Percentiles rank a stretch among this genome's conserved stretches.
Evolutionary conservation across 2,329 filamentous ascomycete genomes (phyloP).

Genomic region (Neonectria neomacrospora): DNA sequence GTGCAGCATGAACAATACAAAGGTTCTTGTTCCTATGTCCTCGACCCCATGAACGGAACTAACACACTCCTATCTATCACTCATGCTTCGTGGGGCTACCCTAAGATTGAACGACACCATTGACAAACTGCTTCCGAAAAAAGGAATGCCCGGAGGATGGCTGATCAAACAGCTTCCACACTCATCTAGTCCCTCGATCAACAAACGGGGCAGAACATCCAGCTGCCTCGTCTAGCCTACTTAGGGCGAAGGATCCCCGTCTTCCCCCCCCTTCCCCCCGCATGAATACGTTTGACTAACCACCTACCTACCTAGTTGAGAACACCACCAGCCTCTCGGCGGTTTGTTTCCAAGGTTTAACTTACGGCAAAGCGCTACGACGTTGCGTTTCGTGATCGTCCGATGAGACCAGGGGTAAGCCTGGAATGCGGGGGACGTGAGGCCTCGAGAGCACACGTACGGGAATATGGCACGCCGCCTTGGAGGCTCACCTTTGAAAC

Average conservation of each 20-base stretch:
- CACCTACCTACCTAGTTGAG: no score
- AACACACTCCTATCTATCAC: no score
- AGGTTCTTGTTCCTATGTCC: background rate
- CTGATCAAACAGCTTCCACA: no score
- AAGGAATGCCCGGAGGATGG: no score
- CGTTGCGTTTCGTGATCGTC: slow-evolving; percentile 15
- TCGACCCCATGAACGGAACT: background rate
- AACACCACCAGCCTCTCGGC: background rate
- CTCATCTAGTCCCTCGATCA: no score
- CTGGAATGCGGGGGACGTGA: slow-evolving; percentile 5
- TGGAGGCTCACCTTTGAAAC: background rate
- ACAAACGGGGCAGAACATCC: no score
- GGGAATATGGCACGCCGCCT: background rate
- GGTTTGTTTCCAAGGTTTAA: background rate
- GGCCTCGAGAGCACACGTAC: background rate
- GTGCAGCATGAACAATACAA: no score
- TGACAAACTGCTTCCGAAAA: no score
- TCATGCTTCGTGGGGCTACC: background rate
- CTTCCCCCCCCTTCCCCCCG: no score
- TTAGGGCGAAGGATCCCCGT: background rate
- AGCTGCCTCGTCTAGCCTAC: no score
- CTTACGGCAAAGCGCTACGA: background rate
- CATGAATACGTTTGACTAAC: background rate
- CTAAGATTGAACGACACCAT: no score
- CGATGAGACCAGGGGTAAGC: slow-evolving; percentile 5